Evolutionary conservation across 176 grass and related monocot genomes (phyloP), one percentile per base, ranked within the genome.

Genomic region (Triticum urartu): DNA sequence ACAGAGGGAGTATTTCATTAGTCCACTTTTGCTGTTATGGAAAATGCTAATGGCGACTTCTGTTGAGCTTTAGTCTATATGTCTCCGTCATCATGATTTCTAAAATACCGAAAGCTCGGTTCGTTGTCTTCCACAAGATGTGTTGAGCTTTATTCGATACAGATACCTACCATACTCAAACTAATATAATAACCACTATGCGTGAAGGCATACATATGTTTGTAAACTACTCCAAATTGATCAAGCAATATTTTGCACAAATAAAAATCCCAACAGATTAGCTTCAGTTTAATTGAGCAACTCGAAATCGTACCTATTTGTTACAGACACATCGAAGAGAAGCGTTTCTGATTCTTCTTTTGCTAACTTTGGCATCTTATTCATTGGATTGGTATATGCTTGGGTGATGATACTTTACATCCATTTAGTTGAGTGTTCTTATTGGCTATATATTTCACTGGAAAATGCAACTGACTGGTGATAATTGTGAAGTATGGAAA

Each of bases 11-110:
- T 75, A 10, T 67, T 67, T 47, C 71, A 74, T 48, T 26, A 74
- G 7, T 47, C 21, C 62, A 45, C 32, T 84, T 84, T n/a, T 17
- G 24, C 24, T 64, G 1, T 56, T 52, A 38, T 67, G n/a, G 8
- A n/a, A 67, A 85, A 54, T 64, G 13, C 59, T 36, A 10, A 78
- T 54, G 38, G 39, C 38, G 42, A 68, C n/a, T 79, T 35, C 32
- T 84, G 62, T n/a, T 26, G 11, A 30, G 24, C 28, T 82, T 54
- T 82, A 72, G 5, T 86, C 78, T 39, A 34, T 2, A 21, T 72
- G 32, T 78, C n/a, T 89, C 21, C 54, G 79, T 85, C 59, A 59
- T 52, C 28, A 63, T 90, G 58, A 72, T 90, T 52, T 83, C 32
- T 33, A 79, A 4, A 79, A 79, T 50, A 45, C 20, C 18, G 11